Base-by-base conservation (phyloP, 1,284 basidiomycete genomes). In the Sanghuangporus weigelae region DNA sequence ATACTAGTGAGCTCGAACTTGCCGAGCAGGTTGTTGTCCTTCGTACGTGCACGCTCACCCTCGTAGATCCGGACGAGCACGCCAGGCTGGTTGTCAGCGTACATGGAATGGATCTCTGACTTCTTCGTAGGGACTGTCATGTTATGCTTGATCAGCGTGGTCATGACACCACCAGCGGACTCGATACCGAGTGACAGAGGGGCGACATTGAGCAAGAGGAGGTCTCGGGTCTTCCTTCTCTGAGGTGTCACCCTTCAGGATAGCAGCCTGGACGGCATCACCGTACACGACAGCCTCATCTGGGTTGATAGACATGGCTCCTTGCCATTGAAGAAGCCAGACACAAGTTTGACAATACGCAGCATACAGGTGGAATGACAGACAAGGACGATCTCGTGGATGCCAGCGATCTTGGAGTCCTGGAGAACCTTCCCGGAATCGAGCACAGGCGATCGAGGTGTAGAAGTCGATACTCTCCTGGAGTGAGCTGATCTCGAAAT, bases 251-350 rank as follows among this genome's bases (percentile, higher is more conserved):
- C 97, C 97, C 39, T 95, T 93, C 66, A 99, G 90, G 72, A 99
- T 97, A 73, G 95, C 96, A 66, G 95, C 96, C 82, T 99, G 97
- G 72, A 99, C 96, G 68, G 97, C 96, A 69, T 97, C 97, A 84
- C 97, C 97, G 79, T 98, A 98, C 48, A 97, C 96, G 69, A 99
- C 96, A 67, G 97, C 97, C 82, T 99, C 97, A 73, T 99, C 96
- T 67, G 97, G 97, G 89, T 99, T 99, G 86, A 99, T 99, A 77
- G 85, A 90, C 93, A 93, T 73, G 90, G 93, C 82, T 95, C 92
- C 83, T 95, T 94, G 77, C 96, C 95, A 76, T 95, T 95, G 88
- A 98, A 99, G 86, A 95, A 96, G 82, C 98, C 96, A 65, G 93
- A 96, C 58, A 99, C 94, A 75, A 98, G 91, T 83, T 97, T 96